Evolutionary conservation across 805 yeast genomes (phyloP).

Genomic region (Barnettozyma populi): DNA sequence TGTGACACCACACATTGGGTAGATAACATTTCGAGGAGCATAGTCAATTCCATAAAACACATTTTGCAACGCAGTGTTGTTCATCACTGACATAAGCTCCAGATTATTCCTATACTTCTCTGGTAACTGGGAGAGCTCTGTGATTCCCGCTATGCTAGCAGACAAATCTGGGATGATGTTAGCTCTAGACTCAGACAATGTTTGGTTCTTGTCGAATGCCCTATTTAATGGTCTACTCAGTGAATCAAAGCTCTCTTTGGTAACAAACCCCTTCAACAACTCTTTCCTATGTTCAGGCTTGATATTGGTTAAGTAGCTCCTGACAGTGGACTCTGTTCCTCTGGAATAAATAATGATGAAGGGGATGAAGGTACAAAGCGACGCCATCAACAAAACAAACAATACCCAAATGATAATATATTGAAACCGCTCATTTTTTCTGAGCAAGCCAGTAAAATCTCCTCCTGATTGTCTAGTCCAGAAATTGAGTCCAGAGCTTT

Average conservation of each 20-base stretch:
- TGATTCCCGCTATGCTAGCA: constrained; percentile 19
- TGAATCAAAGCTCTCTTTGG: not conserved
- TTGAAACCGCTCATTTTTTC: constrained; percentile 3
- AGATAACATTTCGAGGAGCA: constrained; percentile 48
- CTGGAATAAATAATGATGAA: constrained; percentile 24
- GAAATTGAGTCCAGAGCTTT: constrained; percentile 5
- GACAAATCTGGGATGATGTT: constrained; percentile 3
- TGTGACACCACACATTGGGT: constrained; percentile 48
- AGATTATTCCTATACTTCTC: constrained; percentile 28
- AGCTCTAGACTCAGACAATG: not conserved
- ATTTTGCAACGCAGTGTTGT: constrained; percentile 26
- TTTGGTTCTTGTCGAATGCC: not conserved
- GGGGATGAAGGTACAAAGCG: constrained; percentile 17
- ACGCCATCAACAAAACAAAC: constrained; percentile 13
- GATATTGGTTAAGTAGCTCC: constrained; percentile 27
- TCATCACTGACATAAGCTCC: constrained; percentile 35
- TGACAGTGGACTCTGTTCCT: constrained; percentile 29
- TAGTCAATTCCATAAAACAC: constrained; percentile 56
- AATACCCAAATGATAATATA: constrained; percentile 18
- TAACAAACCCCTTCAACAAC: constrained; percentile 13
- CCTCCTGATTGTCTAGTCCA: constrained; percentile 5
- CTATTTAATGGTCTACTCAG: not conserved
- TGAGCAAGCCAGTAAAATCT: not conserved
- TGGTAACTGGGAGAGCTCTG: constrained; percentile 29
- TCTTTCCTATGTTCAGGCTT: constrained; percentile 21